Evolutionary conservation across 2,329 filamentous ascomycete species (phyloP), one percentile per base, ranked within the genome.

Genomic region (Microsporum canis): DNA sequence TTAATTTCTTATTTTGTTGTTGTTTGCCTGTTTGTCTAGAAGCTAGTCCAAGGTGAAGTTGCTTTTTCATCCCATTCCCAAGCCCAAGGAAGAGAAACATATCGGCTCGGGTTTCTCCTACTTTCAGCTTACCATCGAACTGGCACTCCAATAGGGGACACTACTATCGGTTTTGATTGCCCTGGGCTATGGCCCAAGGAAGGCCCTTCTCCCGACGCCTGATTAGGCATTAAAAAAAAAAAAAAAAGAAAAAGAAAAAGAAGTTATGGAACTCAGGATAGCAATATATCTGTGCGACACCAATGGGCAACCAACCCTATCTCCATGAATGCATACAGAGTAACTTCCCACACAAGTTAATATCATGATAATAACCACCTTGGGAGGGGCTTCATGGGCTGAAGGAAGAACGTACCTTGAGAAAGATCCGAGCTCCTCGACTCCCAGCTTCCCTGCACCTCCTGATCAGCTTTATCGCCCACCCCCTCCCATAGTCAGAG

Each of bases 31-130:
- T 36, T 36, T 55, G 14, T 55, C n/a, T 17, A 17, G 14, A 55
- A 23, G 33, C 31, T 14, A 34, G 6, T 17, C 5, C 12, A 23
- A 3, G 17, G 8, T 27, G 33, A 4, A 34, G 33, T 55, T 55
- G 51, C 51, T 55, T 55, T 53, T 55, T 55, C 8, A 31, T 33
- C 27, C 17, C 23, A 8, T 36, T 34, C 31, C 51, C 31, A 55
- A 23, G n/a, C 49, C 49, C 14, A 38, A 33, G 49, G 29, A 38
- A 55, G 51, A 14, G 29, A 36, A n/a, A 8, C 3, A n/a, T 17
- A 14, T 55, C 51, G 36, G 51, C 51, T 55, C 51, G 51, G 51
- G 31, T 31, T 55, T 55, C 51, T 55, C 51, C 51, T 55, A 3
- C n/a, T 17, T 14, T 7, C 14, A n/a, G n/a, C 14, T 17, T 55